Evolutionary conservation across 495 filamentous ascomycete species (phyloP), one percentile per base, ranked within the genome.

Genomic region (Emericellopsis terricola): DNA sequence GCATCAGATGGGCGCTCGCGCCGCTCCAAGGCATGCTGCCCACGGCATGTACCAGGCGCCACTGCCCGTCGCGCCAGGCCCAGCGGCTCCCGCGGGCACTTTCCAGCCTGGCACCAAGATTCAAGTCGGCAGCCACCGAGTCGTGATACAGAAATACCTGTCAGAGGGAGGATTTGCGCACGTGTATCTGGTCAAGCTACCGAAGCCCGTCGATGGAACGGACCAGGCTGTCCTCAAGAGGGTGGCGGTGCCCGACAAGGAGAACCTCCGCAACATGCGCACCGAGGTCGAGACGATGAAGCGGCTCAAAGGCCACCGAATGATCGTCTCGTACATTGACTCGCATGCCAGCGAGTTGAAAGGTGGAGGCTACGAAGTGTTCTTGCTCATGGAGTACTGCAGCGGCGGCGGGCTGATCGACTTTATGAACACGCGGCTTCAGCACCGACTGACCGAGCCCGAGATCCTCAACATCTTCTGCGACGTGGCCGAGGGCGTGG

Each of bases 271-370:
- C 19, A 85, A 76, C 53, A 94, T 96, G 89, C 78, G 91, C 49
- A 96, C 78, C 38, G 89, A 97, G 65, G 89, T 96, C 35, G 89
- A 97, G 59, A 97, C 89, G 14, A 97, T 97, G 89, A 97, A 97
- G 71, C 82, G 86, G 48, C 62, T 97, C 39, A 92, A 91, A 65
- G 91, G 91, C 21, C 89, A 94, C 62, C 74, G 72, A 34, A 78
- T 89, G 42, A 94, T 97, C 49, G 89, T 97, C 45, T 93, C 78
- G 32, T 97, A 97, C 55, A 82, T 96, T 53, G 89, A 97, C 62
- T 94, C 85, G 34, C 89, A 97, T 59, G 89, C 89, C 17, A 92
- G 82, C 2, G 84, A 94, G 55, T 62, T 94, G 39, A 76, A 80
- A 41, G 85, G 80, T 23, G 84, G 85, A 28, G 89, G 89, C 21